These are phyloP conservation scores for Chytriomyces sp. DNA, from an alignment of 192 early-diverging fungal species.

Conservation along the genomic window DNA sequence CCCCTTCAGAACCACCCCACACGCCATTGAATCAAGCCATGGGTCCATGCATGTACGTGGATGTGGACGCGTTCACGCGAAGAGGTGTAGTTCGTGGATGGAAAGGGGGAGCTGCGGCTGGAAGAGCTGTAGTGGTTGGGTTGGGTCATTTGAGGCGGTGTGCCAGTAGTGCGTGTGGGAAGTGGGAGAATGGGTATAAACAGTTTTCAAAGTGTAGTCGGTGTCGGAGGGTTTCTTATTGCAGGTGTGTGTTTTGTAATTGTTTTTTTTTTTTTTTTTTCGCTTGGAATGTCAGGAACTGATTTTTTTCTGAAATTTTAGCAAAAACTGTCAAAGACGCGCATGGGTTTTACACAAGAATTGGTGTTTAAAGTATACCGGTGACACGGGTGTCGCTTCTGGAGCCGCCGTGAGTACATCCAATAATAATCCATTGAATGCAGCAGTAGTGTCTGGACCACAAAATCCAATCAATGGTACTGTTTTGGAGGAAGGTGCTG, in stretches of 20 bases:
- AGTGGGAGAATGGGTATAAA: conserved; percentile 38
- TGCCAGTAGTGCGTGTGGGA: conserved; percentile 17
- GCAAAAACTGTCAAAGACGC: conserved; percentile 35
- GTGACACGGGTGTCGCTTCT: conserved; percentile 1
- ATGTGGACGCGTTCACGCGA: conserved; percentile 5
- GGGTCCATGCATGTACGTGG: conserved; percentile 27
- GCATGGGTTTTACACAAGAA: conserved; percentile 41
- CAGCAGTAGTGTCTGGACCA: not conserved
- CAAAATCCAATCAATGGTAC: not conserved
- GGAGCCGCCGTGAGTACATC: not conserved
- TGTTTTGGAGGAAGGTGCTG: not conserved
- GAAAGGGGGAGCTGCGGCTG: not conserved
- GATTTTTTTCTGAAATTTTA: not conserved
- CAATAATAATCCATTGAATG: not conserved
- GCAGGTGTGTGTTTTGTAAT: conserved; percentile 16
- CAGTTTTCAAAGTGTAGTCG: conserved; percentile 37
- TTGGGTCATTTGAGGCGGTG: conserved; percentile 33
- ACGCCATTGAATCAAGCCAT: conserved; percentile 21
- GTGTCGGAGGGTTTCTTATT: conserved; percentile 37
- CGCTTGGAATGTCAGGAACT: no score
- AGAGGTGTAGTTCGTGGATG: not conserved
- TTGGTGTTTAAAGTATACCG: conserved; percentile 42
- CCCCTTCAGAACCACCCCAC: conserved; percentile 10
- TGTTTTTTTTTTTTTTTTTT: not conserved
- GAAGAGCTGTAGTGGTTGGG: conserved; percentile 14